Evolutionary conservation across 2,329 filamentous ascomycete genomes (phyloP), one percentile per base, ranked within the genome.

Genomic region (Colletotrichum kahawae): DNA sequence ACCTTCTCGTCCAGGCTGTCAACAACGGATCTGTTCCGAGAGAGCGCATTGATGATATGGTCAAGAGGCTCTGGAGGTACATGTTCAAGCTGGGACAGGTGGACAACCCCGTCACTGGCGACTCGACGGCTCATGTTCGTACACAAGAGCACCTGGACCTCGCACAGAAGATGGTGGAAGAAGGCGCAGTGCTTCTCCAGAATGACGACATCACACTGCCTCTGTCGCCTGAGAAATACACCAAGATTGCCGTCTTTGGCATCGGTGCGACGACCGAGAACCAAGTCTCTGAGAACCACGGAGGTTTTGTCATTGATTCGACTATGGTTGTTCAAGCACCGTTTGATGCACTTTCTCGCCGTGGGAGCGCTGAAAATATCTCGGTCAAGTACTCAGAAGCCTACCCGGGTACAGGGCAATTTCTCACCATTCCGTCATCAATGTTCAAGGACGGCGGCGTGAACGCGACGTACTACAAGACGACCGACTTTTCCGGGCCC

Each of bases 1-100:
- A 57, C 1, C 0, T 57, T 7, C 54, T 57, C 1, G 54, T 57
- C 13, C 2, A 57, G 18, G 24, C 54, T 10, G 24, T 95, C 7
- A 85, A 96, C 48, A 97, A 97, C 78, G 92, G 92, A 5, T 95
- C 94, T 6, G 86, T 97, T 0, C 54, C 54, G 24, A 57, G 14
- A n/a, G 54, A 33, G 4, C 66, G 54, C n/a, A 24, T 69, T 36
- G 51, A 33, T 8, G 31, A 63, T 18, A 60, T 66, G n/a, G 56
- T 68, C n/a, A 51, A 57, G 14, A 57, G 56, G 14, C 56, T 71
- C 8, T 63, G 68, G 16, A 36, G 38, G 7, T 51, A 62, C 29
- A 75, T 71, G 68, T 66, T 71, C 31, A 67, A 71, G 9, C 8
- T 48, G 6, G 56, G 60, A 21, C 33, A 36, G 14, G 48, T 75